Conservation (phyloP, 2,329 filamentous ascomycete genomes). For the Trichoderma harzianum region DNA sequence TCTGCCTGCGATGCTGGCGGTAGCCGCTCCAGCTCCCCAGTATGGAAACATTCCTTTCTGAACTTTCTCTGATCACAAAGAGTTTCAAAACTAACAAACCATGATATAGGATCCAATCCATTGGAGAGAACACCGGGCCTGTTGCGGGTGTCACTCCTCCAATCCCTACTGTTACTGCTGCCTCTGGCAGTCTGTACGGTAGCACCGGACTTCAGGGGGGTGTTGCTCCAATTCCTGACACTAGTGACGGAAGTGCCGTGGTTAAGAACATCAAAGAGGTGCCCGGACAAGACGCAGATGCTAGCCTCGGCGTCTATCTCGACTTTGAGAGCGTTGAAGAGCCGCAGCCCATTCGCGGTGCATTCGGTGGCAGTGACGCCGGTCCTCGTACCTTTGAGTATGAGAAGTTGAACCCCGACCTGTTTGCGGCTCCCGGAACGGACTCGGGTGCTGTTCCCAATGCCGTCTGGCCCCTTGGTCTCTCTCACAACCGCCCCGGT, state of each 20-base stretch:
- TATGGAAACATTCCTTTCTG: background rate
- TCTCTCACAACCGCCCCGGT: constrained; percentile 49
- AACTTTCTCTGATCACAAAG: background rate
- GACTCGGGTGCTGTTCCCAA: constrained; percentile 47
- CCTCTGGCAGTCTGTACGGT: constrained; percentile 41
- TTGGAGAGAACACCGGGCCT: constrained; percentile 41
- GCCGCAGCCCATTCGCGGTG: constrained; percentile 55
- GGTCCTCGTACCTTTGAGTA: constrained; percentile 50
- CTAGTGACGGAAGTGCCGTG: constrained; percentile 37
- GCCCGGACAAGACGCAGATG: constrained; percentile 48
- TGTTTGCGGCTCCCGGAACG: constrained; percentile 51
- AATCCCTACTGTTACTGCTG: constrained; percentile 35
- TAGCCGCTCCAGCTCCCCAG: constrained; percentile 15
- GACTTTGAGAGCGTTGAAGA: constrained; percentile 50
- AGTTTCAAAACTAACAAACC: background rate
- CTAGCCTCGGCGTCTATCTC: constrained; percentile 49
- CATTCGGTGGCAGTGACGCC: constrained; percentile 47
- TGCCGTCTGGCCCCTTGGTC: constrained; percentile 53
- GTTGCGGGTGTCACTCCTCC: constrained; percentile 41
- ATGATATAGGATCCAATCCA: constrained; percentile 34
- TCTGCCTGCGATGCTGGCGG: constrained; percentile 13
- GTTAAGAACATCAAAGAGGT: constrained; percentile 41
- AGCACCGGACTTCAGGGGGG: constrained; percentile 39
- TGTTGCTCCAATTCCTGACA: constrained; percentile 36
- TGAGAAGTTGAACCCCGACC: constrained; percentile 53